phyloP scores from a whole-genome alignment of 1,139 yeast species.

The Scheffersomyces segobiensis region DNA sequence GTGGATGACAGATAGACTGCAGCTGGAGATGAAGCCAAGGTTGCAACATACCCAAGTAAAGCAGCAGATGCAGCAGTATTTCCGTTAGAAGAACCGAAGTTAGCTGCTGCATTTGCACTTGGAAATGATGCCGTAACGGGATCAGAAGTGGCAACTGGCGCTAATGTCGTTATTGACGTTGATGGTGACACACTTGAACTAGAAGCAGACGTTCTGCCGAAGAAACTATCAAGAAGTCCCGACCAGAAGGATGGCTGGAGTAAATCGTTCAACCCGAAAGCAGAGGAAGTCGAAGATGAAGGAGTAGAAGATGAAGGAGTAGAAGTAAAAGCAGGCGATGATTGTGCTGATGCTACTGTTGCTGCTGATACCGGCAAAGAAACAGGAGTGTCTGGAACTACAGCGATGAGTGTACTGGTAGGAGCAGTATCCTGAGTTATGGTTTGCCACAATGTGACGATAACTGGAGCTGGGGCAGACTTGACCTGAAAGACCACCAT shows the following conservation, averaged over 20 bases:
- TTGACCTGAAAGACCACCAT: slow-evolving; percentile 14
- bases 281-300: not conserved
- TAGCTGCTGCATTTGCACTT: not conserved
- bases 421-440: slow-evolving; percentile 14
- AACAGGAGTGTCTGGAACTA: slow-evolving; percentile 9
- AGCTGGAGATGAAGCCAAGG: not conserved
- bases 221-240: not conserved
- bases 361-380: slow-evolving; percentile 5
- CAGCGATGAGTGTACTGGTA: slow-evolving; percentile 5
- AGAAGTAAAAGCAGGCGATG: not conserved
- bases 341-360: slow-evolving; percentile 4
- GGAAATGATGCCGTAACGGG: not conserved
- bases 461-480: slow-evolving; percentile 25
- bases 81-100: not conserved
- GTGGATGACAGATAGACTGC: not conserved
- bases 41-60: not conserved
- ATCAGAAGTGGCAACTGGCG: not conserved
- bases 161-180: no score
- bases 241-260: not conserved
- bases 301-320: slow-evolving; percentile 1
- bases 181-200: slow-evolving; percentile 3
- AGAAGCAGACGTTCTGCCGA: not conserved
- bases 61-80: not conserved
- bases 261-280: not conserved
- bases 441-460: slow-evolving; percentile 27